These are phyloP conservation scores for Phialophora verrucosa DNA, from an alignment of 2,329 filamentous ascomycete genomes.

Conservation along the genomic window DNA sequence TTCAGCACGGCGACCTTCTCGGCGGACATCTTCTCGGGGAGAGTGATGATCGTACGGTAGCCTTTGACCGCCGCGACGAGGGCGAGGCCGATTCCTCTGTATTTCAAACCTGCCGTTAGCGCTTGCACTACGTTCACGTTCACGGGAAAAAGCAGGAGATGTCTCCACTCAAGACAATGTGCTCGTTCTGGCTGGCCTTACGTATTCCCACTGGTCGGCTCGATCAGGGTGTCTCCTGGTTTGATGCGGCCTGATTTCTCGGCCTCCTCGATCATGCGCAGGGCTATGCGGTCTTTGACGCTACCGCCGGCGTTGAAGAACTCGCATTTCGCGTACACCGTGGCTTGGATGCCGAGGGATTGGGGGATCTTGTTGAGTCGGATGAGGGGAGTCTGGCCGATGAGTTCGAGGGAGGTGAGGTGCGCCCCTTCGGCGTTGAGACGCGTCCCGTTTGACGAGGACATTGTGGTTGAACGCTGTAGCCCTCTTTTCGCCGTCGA, in stretches of 20 bases:
- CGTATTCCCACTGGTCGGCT: conserved; percentile 97
- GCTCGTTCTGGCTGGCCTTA: conserved; percentile 41
- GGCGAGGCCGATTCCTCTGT: conserved; percentile 85
- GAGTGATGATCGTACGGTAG: conserved; percentile 97
- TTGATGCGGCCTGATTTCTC: conserved; percentile 92
- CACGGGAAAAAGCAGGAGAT: background rate
- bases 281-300: conserved; percentile 92
- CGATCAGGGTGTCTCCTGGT: conserved; percentile 94
- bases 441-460: conserved; percentile 12
- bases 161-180: background rate
- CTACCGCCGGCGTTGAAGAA: conserved; percentile 93
- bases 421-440: conserved; percentile 43
- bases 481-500: background rate
- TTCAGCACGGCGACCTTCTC: conserved; percentile 96
- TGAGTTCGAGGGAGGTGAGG: conserved; percentile 79
- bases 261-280: conserved; percentile 97
- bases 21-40: conserved; percentile 98
- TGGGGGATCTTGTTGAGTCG: conserved; percentile 91
- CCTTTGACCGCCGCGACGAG: conserved; percentile 92
- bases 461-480: conserved; percentile 10
- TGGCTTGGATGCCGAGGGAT: conserved; percentile 84
- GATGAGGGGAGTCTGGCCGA: conserved; percentile 95
- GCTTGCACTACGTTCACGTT: background rate
- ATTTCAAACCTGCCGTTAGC: background rate
- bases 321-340: conserved; percentile 90